phyloP scores from a whole-genome alignment of 2,329 filamentous ascomycete genomes.

The Sphaerulina vaccinii region DNA sequence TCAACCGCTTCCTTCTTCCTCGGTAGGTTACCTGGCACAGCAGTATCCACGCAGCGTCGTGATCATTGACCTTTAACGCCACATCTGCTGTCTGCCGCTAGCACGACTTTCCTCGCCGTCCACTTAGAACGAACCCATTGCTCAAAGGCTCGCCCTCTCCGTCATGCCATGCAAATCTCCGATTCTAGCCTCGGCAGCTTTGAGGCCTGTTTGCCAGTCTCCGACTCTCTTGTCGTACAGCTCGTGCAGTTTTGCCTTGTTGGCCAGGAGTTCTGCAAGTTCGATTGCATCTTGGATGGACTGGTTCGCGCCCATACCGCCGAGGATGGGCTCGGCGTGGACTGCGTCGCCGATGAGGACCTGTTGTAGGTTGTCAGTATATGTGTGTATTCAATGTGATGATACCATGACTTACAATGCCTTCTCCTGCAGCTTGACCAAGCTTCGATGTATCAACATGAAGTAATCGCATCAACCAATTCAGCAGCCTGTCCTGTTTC shows the following conservation, averaged over 20 bases:
- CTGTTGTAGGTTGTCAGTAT: background rate
- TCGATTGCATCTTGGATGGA: constrained; percentile 42
- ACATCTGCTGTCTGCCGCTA: constrained; percentile 12
- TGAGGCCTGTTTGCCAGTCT: constrained; percentile 27
- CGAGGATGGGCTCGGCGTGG: constrained; percentile 43
- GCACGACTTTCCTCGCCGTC: constrained; percentile 3
- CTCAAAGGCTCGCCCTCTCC: constrained; percentile 14
- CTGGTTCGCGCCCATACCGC: constrained; percentile 42
- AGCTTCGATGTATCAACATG: constrained; percentile 27
- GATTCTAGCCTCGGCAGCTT: constrained; percentile 27
- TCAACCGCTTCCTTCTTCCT: too few relatives aligned
- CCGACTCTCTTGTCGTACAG: constrained; percentile 26
- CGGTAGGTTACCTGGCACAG: background rate
- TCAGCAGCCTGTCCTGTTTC: constrained; percentile 38
- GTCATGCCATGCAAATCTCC: constrained; percentile 27
- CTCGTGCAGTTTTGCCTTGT: constrained; percentile 12
- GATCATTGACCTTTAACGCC: constrained; percentile 5
- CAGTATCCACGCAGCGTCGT: background rate
- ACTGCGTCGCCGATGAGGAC: constrained; percentile 43
- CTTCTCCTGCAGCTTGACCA: constrained; percentile 26
- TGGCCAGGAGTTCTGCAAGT: constrained; percentile 35
- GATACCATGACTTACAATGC: constrained; percentile 18
- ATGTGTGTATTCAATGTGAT: too few relatives aligned
- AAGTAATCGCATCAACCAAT: constrained; percentile 45
- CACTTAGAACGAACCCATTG: constrained; percentile 1